Percentiles rank a stretch among this genome's conserved stretches.
These are phyloP conservation scores for Cyclotella choctawhatcheeana DNA, from an alignment of 108 stramenopile genomes.

Conservation along the genomic window DNA sequence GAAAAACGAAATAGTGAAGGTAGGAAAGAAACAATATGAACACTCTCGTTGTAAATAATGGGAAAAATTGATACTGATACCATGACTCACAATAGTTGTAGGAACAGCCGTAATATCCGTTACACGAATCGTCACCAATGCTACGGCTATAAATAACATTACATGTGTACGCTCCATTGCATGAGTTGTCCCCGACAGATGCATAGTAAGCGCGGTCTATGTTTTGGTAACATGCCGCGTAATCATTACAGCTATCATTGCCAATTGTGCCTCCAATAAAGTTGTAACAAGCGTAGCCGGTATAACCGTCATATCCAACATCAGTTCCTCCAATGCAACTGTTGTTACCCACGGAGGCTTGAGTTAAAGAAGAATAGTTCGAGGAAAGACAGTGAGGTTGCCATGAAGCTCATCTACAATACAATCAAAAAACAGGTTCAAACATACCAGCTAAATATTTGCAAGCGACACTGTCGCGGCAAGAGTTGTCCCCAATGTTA, in stretches of 20 bases:
- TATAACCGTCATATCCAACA: not conserved
- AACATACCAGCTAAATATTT: not conserved
- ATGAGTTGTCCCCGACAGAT: not conserved
- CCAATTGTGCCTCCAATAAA: not conserved
- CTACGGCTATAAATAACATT: not conserved
- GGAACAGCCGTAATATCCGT: not conserved
- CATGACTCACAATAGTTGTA: not conserved
- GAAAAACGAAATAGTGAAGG: too few relatives aligned
- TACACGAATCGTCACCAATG: not conserved
- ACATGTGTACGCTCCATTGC: not conserved
- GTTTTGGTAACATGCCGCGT: not conserved
- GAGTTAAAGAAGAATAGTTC: not conserved
- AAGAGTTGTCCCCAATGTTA: not conserved
- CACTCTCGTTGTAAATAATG: not conserved
- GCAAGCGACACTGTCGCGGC: conserved; percentile 2
- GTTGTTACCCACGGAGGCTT: not conserved
- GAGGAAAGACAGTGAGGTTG: not conserved
- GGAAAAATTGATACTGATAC: not conserved
- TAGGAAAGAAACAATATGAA: not conserved
- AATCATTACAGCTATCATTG: not conserved
- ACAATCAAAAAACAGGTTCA: not conserved
- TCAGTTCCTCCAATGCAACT: conserved; percentile 4
- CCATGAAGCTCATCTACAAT: not conserved
- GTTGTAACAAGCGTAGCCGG: conserved; percentile 1
- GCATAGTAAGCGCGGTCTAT: too few relatives aligned